phyloP scores from a whole-genome alignment of 106 monocot species.

The Agapanthus africanus region DNA sequence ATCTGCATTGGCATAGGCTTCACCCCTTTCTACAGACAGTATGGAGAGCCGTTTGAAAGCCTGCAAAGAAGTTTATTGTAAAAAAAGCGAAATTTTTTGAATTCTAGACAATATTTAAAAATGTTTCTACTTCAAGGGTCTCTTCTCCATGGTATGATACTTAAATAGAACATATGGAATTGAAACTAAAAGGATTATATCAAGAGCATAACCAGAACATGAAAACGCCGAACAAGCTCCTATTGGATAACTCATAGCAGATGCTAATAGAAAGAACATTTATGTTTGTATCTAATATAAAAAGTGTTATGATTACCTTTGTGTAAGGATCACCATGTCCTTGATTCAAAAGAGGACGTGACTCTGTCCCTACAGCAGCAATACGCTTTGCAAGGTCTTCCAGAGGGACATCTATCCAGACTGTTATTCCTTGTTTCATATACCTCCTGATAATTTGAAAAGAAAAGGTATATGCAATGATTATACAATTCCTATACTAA shows the following conservation, averaged over 20 bases:
- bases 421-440: constrained; percentile 84
- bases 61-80: constrained; percentile 17
- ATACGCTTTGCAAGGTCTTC: constrained; percentile 93
- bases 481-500: too few species aligned
- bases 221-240: too few species aligned
- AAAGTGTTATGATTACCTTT: constrained; percentile 37
- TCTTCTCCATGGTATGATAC: too few species aligned
- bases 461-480: not conserved
- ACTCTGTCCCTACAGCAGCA: constrained; percentile 84
- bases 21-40: constrained; percentile 47
- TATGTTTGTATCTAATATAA: not conserved
- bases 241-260: too few species aligned
- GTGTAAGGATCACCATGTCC: constrained; percentile 87
- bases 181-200: too few species aligned
- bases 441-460: constrained; percentile 55
- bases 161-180: too few species aligned
- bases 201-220: too few species aligned
- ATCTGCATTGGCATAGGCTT: constrained; percentile 69
- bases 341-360: constrained; percentile 86
- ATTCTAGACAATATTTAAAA: too few species aligned
- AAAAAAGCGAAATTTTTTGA: too few species aligned
- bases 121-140: too few species aligned
- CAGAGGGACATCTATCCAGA: constrained; percentile 97
- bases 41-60: constrained; percentile 44
- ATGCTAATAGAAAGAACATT: not conserved